A percentile compares a stretch with the other conserved stretches of the same genome.
Evolutionary conservation across 495 filamentous ascomycete species (phyloP).

Genomic region (Saxophila tyrrhenica): DNA sequence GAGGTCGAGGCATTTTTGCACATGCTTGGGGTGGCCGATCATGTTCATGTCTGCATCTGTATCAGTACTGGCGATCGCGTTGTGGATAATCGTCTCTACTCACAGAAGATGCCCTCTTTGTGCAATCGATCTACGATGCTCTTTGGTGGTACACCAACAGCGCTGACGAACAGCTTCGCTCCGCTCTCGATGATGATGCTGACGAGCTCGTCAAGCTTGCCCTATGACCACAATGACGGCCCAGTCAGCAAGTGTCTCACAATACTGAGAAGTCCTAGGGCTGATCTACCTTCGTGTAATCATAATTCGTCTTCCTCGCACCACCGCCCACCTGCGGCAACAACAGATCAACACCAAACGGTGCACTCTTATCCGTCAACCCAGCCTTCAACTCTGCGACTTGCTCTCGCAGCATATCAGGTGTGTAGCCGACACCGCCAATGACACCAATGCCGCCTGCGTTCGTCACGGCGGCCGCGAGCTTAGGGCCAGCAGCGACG

Average conservation of each 20-base stretch:
- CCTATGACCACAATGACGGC: too few species aligned
- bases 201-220: constrained; percentile 84
- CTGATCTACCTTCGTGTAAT: neutral
- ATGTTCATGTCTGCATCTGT: constrained; percentile 81
- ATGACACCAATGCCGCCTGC: constrained; percentile 94
- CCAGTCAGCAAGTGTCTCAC: too few species aligned
- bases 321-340: constrained; percentile 89
- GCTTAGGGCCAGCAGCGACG: constrained; percentile 92
- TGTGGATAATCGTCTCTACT: too few species aligned
- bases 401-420: constrained; percentile 92
- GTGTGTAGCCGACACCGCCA: constrained; percentile 92
- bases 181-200: constrained; percentile 86
- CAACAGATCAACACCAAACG: constrained; percentile 92
- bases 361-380: constrained; percentile 88
- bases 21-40: constrained; percentile 99
- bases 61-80: neutral
- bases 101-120: constrained; percentile 63
- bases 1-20: constrained; percentile 78
- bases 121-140: constrained; percentile 81
- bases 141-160: constrained; percentile 87
- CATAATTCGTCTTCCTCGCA: constrained; percentile 75
- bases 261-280: too few species aligned
- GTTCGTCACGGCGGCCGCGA: constrained; percentile 94
- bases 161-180: constrained; percentile 88
- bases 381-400: constrained; percentile 87